Evolutionary conservation across 1,284 basidiomycete species (phyloP).

Genomic region (Austropuccinia psidii): DNA sequence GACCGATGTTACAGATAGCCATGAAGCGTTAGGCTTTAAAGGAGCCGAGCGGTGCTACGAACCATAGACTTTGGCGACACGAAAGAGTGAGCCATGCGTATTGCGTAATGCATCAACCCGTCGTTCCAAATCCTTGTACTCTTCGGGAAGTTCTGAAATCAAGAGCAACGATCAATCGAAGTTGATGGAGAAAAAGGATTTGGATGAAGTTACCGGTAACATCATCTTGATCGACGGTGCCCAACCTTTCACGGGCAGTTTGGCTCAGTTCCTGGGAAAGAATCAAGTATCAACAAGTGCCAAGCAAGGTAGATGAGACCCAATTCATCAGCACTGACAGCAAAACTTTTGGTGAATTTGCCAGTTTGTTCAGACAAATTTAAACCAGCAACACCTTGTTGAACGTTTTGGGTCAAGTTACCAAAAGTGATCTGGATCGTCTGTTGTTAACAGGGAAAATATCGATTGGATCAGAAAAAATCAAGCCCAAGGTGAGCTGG

Average conservation of each 20-base stretch:
- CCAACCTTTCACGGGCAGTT: conserved; percentile 23
- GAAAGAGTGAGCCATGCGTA: conserved; percentile 67
- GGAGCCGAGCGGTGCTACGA: not conserved
- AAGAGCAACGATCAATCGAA: not conserved
- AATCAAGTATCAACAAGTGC: too few species aligned
- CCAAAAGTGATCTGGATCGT: conserved; percentile 6
- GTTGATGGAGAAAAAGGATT: not conserved
- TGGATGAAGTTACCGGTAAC: conserved; percentile 13
- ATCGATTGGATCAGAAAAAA: too few species aligned
- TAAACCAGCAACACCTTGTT: conserved; percentile 24
- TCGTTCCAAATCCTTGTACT: conserved; percentile 91
- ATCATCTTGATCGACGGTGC: conserved; percentile 30
- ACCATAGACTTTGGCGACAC: conserved; percentile 49
- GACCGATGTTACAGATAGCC: conserved; percentile 48
- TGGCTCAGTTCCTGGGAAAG: conserved; percentile 13
- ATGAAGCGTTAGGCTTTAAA: not conserved
- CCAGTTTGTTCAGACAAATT: conserved; percentile 23
- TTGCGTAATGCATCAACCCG: conserved; percentile 84
- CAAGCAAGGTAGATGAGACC: not conserved
- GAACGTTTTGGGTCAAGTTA: conserved; percentile 23
- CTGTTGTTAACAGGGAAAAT: too few species aligned
- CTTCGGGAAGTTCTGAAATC: conserved; percentile 52
- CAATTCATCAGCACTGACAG: not conserved
- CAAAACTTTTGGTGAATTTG: conserved; percentile 17
- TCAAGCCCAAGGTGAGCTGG: too few species aligned